Conservation (phyloP, 495 filamentous ascomycete species). For the Saxophila tyrrhenica region DNA sequence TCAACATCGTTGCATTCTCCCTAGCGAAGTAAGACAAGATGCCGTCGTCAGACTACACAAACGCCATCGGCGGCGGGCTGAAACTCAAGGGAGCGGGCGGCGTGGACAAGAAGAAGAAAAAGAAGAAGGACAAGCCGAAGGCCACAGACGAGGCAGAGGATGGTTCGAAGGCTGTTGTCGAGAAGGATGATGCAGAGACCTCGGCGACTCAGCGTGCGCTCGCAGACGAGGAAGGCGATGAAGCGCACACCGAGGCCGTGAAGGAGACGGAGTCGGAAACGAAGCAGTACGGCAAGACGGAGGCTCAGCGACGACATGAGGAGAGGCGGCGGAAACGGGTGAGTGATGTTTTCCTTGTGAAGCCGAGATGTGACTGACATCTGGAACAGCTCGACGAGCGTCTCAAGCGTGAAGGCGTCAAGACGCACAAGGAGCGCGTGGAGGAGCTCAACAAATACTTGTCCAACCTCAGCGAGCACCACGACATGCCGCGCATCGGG, state of each 20-base stretch:
- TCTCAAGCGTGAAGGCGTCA: constrained; percentile 68
- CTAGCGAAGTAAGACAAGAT: constrained; percentile 24
- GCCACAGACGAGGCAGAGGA: neutral
- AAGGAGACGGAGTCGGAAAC: constrained; percentile 12
- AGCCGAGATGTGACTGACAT: neutral
- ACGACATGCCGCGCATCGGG: constrained; percentile 59
- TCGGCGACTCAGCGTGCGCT: constrained; percentile 20
- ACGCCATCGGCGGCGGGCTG: constrained; percentile 51
- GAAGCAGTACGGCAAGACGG: constrained; percentile 52
- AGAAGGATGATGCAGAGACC: constrained; percentile 22
- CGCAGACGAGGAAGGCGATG: constrained; percentile 19
- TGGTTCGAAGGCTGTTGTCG: neutral
- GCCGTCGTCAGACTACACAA: constrained; percentile 59
- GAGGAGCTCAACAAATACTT: constrained; percentile 93
- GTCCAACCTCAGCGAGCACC: constrained; percentile 84
- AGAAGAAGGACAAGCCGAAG: constrained; percentile 31
- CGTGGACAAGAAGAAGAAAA: constrained; percentile 52
- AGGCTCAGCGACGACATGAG: constrained; percentile 69
- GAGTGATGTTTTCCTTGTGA: constrained; percentile 28
- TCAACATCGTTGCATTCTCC: neutral
- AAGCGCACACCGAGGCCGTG: too few relatives aligned
- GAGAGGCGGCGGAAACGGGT: constrained; percentile 72
- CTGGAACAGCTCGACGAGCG: constrained; percentile 51
- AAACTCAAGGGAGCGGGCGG: constrained; percentile 63
- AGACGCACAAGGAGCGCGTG: constrained; percentile 94